Base-by-base conservation (phyloP, 2,329 filamentous ascomycete species). In the Cercospora beticola region DNA sequence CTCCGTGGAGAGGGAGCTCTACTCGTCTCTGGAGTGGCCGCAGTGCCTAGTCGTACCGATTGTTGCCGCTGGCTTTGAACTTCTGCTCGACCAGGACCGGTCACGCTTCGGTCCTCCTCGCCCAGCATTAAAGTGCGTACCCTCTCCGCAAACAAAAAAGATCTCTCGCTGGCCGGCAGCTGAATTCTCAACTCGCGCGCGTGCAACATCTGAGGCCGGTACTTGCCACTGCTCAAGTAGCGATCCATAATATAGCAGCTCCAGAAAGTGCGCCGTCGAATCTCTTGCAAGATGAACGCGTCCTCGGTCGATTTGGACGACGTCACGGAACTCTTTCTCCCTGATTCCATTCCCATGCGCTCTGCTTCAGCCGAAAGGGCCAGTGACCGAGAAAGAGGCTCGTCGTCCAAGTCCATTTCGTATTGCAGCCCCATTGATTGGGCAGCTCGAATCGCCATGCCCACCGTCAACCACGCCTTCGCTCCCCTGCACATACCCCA, bases 211-310 rank as follows among this genome's bases (percentile, higher is more conserved):
- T 86, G 84, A 1, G 86, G 83, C 23, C 89, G 83, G 63, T 87
- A 85, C 70, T 86, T 87, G 21, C 89, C 89, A 72, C 86, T 89
- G 40, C 88, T 86, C 26, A 92, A 80, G 78, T 92, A 87, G 3
- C 89, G 86, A 76, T 93, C 90, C 72, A 93, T 82, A 62, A 92
- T 88, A 68, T 91, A 88, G 74, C 90, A 92, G 73, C 90, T 91
- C 82, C 90, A 92, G 82, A 92, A 90, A 0, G 90, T 92, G 6
- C 91, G 86, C 28, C 90, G 83, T 68, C 85, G 83, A 12, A 89
- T 85, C 77, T 93, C 90, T 67, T 87, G 87, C 40, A 86, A 81
- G 23, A 90, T 86, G 58, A 86, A 84, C 16, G 81, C 78, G 65
- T 84, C 78, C 3, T 76, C 74, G 4, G 70, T 72, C 1, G 62